These are phyloP conservation scores for Yamadazyma paraphyllophila DNA, from an alignment of 805 yeast species.

Conservation along the genomic window DNA sequence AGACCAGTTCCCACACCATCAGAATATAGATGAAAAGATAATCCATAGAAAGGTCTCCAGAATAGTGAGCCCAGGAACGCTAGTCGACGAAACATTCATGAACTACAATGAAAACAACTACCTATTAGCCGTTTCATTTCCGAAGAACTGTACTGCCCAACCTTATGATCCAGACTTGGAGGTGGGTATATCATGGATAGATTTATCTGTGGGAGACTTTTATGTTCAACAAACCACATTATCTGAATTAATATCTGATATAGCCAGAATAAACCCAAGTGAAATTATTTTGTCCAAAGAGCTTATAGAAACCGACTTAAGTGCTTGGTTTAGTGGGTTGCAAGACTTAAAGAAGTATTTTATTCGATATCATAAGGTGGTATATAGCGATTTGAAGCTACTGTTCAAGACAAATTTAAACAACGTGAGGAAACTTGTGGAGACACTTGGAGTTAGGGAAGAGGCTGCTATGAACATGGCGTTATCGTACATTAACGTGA, in stretches of 20 bases:
- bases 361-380: slow-evolving; percentile 48
- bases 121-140: slow-evolving; percentile 63
- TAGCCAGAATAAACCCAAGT: slow-evolving; percentile 76
- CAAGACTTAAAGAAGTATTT: slow-evolving; percentile 60
- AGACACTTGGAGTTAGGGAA: slow-evolving; percentile 40
- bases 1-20: slow-evolving; percentile 51
- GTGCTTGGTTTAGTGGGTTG: slow-evolving; percentile 59
- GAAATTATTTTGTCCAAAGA: slow-evolving; percentile 66
- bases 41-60: slow-evolving; percentile 72
- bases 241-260: slow-evolving; percentile 62
- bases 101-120: slow-evolving; percentile 71
- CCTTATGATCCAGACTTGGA: slow-evolving; percentile 40
- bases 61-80: slow-evolving; percentile 88
- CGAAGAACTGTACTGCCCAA: slow-evolving; percentile 41
- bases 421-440: slow-evolving; percentile 34
- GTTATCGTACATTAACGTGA: slow-evolving; percentile 66
- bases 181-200: slow-evolving; percentile 86
- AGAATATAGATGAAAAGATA: slow-evolving; percentile 22
- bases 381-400: slow-evolving; percentile 29
- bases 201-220: slow-evolving; percentile 78
- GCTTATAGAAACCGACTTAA: slow-evolving; percentile 36
- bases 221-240: slow-evolving; percentile 63
- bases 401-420: slow-evolving; percentile 33
- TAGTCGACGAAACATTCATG: slow-evolving; percentile 81
- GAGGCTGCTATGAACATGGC: slow-evolving; percentile 59